phyloP scores from a whole-genome alignment of 106 monocot species.

The Phalaenopsis equestris region DNA sequence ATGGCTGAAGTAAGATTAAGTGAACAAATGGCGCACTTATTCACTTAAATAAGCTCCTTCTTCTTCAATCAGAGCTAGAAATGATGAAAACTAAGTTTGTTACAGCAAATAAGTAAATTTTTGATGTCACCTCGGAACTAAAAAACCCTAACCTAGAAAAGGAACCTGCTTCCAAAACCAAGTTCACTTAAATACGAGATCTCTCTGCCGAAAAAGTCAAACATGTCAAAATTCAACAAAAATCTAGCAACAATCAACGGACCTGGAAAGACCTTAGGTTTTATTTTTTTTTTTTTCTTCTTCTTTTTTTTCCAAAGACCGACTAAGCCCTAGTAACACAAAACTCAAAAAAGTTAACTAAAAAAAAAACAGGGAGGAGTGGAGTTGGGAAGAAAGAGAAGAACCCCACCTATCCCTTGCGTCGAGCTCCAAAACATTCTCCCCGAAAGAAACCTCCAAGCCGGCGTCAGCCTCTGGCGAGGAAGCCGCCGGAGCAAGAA shows the following conservation, averaged over 20 bases:
- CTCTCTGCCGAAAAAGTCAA: not conserved
- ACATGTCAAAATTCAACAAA: not conserved
- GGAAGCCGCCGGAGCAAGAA: not conserved
- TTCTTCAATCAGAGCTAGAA: no score
- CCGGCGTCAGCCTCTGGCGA: not conserved
- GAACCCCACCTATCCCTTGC: conserved; percentile 21
- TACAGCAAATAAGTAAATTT: no score
- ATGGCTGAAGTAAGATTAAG: not conserved
- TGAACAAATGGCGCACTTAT: not conserved
- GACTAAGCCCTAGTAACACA: not conserved
- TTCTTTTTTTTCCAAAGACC: not conserved
- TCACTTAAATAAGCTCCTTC: not conserved
- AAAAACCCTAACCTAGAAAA: no score
- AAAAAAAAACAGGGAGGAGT: not conserved
- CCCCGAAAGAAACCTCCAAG: conserved; percentile 36
- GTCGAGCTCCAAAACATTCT: conserved; percentile 42
- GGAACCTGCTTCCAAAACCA: no score
- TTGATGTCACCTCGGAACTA: not conserved
- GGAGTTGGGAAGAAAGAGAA: not conserved
- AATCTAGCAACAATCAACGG: not conserved
- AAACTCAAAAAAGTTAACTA: not conserved
- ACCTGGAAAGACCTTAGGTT: not conserved
- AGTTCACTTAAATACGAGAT: not conserved
- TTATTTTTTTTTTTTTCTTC: no score
- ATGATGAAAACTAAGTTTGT: no score